phyloP scores from a whole-genome alignment of 2,329 filamentous ascomycete genomes.

The Fusarium sp. region DNA sequence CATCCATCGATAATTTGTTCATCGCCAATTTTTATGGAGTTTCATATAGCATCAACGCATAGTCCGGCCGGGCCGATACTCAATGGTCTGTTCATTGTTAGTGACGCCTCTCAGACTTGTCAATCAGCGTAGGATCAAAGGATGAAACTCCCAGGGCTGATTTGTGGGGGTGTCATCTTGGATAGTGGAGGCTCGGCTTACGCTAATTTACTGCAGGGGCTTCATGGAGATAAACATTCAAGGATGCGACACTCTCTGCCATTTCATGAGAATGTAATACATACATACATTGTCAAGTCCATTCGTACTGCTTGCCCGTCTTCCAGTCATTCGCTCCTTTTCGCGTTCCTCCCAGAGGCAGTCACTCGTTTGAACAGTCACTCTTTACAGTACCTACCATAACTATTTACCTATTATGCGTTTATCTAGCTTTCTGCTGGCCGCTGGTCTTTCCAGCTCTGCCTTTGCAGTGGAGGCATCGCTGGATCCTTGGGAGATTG shows the following conservation, averaged over 20 bases:
- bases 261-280: neutral
- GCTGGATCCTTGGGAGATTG: neutral
- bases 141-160: neutral
- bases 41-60: too few species aligned
- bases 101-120: neutral
- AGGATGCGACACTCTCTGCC: neutral
- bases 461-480: neutral
- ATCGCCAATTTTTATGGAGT: too few species aligned
- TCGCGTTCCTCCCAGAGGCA: neutral
- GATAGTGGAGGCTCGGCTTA: neutral
- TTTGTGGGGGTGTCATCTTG: neutral
- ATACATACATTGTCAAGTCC: neutral
- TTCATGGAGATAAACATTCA: neutral
- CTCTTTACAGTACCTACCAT: neutral
- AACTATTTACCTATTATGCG: neutral
- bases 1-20: too few species aligned
- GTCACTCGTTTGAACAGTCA: slow-evolving; percentile 1
- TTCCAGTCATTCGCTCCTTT: neutral
- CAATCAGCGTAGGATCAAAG: neutral
- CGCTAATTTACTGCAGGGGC: slow-evolving; percentile 12
- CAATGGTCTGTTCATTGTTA: neutral
- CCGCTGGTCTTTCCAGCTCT: neutral
- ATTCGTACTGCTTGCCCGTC: neutral
- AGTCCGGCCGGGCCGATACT: neutral
- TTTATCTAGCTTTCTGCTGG: neutral